Percentiles rank a stretch among this genome's conserved stretches.
These are phyloP conservation scores for Ophiosphaerella narmari DNA, from an alignment of 2,329 filamentous ascomycete species.

Conservation along the genomic window DNA sequence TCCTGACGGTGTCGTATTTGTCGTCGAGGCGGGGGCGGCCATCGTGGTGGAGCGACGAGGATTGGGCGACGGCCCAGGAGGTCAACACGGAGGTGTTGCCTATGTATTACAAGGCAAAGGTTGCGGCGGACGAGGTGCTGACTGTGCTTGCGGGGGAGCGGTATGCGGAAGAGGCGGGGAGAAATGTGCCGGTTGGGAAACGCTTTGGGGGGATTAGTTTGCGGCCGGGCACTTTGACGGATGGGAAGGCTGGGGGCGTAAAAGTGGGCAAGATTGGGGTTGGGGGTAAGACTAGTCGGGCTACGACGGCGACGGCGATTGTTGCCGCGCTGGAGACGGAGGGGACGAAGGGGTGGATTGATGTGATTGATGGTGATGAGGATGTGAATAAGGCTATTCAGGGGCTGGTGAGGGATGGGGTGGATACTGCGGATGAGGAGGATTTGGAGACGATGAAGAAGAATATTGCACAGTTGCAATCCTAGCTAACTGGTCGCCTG, in stretches of 20 bases:
- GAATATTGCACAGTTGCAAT: conserved; percentile 22
- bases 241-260: conserved; percentile 55
- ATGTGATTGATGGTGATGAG: conserved; percentile 58
- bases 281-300: conserved; percentile 52
- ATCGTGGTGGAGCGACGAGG: conserved; percentile 56
- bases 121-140: conserved; percentile 61
- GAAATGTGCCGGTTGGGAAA: conserved; percentile 29
- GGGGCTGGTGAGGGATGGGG: conserved; percentile 48
- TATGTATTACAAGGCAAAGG: conserved; percentile 59
- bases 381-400: conserved; percentile 53
- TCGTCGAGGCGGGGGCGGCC: conserved; percentile 55
- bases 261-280: conserved; percentile 52
- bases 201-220: conserved; percentile 57
- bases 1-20: conserved; percentile 60
- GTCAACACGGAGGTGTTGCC: conserved; percentile 56
- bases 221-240: conserved; percentile 56
- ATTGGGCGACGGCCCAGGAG: conserved; percentile 52
- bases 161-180: conserved; percentile 31
- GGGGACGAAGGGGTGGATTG: conserved; percentile 58
- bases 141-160: conserved; percentile 49
- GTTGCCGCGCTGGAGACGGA: conserved; percentile 54
- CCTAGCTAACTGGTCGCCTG: neutral
- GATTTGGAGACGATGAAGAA: conserved; percentile 53
- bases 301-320: conserved; percentile 58
- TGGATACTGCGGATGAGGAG: conserved; percentile 57